Evolutionary conservation across 345 rosid genomes (phyloP).

Genomic region (Brassica nigra): DNA sequence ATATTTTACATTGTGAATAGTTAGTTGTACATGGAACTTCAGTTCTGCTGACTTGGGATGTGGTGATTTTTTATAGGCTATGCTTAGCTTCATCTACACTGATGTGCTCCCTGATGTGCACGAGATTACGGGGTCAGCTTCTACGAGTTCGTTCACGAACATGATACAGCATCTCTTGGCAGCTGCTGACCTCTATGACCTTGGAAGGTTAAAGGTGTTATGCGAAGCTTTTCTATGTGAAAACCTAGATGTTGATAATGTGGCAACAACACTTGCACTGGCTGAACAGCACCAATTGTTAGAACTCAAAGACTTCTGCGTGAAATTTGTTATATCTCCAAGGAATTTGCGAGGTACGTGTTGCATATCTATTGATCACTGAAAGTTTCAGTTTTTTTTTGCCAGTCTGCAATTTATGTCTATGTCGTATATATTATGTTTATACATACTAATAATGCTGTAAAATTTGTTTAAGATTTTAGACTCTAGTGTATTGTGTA

Average conservation of each 20-base stretch:
- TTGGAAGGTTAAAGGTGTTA: conserved; percentile 74
- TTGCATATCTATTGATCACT: conserved; percentile 39
- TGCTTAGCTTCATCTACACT: conserved; percentile 84
- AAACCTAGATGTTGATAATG: conserved; percentile 68
- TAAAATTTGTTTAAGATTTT: not conserved
- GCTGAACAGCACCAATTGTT: conserved; percentile 91
- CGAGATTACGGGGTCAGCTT: conserved; percentile 67
- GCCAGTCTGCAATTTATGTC: conserved; percentile 4
- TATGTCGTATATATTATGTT: not conserved
- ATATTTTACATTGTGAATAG: not conserved
- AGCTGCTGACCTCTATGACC: conserved; percentile 79
- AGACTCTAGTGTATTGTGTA: too few relatives aligned
- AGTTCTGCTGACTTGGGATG: conserved; percentile 16
- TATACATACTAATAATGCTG: conserved; percentile 6
- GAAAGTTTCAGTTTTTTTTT: conserved; percentile 42
- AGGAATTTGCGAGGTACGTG: conserved; percentile 77
- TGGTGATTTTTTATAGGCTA: conserved; percentile 55
- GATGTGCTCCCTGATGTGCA: conserved; percentile 75
- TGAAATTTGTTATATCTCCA: conserved; percentile 81
- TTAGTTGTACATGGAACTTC: not conserved
- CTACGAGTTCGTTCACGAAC: conserved; percentile 61
- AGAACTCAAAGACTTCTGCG: conserved; percentile 76
- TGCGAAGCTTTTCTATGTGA: conserved; percentile 86
- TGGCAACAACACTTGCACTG: conserved; percentile 88
- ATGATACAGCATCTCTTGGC: conserved; percentile 94